Base-by-base conservation (phyloP, 2,329 filamentous ascomycete genomes). In the Microdochium bolleyi region DNA sequence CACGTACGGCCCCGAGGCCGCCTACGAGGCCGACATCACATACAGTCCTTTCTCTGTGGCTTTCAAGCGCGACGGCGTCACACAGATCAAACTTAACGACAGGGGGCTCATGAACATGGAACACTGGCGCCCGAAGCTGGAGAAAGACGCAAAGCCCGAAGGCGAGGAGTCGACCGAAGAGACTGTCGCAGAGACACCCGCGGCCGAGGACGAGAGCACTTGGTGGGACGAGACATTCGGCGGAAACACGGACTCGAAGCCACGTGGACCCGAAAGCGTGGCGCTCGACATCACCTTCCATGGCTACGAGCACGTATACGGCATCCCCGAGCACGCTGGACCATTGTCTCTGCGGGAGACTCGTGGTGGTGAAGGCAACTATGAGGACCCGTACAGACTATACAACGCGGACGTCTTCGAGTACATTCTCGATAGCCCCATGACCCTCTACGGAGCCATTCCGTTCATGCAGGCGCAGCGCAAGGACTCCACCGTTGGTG, bases 191-290 rank as follows among this genome's bases (percentile, higher is more conserved):
- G 69, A 73, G 50, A 65, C 70, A 46, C 65, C 68, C 30, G 55
- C 70, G 11, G 77, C 75, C 14, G 82, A 87, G 57, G 88, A 94
- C 58, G 88, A 96, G 66, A 88, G 85, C 70, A 96, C 92, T 3
- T 96, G 91, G 90, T 99, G 94, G 94, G 94, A 99, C 7, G 94
- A 99, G 73, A 83, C 80, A 0, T 99, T 99, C 68, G 92, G 92
- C 58, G 92, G 92, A 56, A 95, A 94, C 67, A 97, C 92, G 0
- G 94, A 99, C 69, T 83, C 86, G 4, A 99, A 99, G 71, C 92
- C 94, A n/a, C 84, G 85, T 63, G 94, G 94, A 1, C 94, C 94
- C 0, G 94, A 99, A 70, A 94, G 92, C 65, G 78, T 99, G 48
- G 91, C 83, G 14, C 72, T 99, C 54, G 94, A 99, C 65, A 92